Evolutionary conservation across 1,284 basidiomycete species (phyloP).

Genomic region (Ustilago crameri): DNA sequence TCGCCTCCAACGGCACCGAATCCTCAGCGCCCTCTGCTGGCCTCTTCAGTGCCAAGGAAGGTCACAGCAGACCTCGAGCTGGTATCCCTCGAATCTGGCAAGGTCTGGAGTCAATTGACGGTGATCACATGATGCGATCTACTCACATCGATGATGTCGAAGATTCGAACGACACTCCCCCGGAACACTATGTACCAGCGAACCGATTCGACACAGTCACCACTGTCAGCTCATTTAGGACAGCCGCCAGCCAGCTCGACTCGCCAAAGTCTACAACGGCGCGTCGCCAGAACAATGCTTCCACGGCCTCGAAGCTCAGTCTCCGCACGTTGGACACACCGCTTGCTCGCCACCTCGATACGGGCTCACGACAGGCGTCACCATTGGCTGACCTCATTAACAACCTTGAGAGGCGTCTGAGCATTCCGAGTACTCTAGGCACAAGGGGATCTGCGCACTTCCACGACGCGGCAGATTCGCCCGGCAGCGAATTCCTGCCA

Average conservation of each 20-base stretch:
- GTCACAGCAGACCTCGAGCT: slow-evolving; percentile 26
- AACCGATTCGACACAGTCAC: slow-evolving; percentile 42
- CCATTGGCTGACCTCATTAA: slow-evolving; percentile 48
- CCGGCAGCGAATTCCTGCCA: slow-evolving; percentile 33
- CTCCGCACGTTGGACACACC: slow-evolving; percentile 38
- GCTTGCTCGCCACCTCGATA: slow-evolving; percentile 44
- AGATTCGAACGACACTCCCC: slow-evolving; percentile 29
- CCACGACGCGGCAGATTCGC: slow-evolving; percentile 30
- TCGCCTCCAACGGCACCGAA: slow-evolving; percentile 1
- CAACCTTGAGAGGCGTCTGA: slow-evolving; percentile 38
- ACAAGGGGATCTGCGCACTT: slow-evolving; percentile 25
- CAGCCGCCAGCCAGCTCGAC: slow-evolving; percentile 32
- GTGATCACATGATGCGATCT: slow-evolving; percentile 20
- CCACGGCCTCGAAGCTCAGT: slow-evolving; percentile 31
- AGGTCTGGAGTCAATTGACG: slow-evolving; percentile 36
- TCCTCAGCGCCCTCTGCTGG: slow-evolving; percentile 3
- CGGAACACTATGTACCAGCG: slow-evolving; percentile 26
- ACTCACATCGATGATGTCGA: slow-evolving; percentile 36
- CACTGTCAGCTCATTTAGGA: slow-evolving; percentile 38
- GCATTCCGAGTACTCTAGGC: slow-evolving; percentile 26
- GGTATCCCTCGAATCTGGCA: slow-evolving; percentile 52
- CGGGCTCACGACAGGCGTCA: slow-evolving; percentile 28
- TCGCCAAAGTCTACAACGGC: slow-evolving; percentile 27
- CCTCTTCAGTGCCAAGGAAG: slow-evolving; percentile 14
- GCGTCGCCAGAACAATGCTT: slow-evolving; percentile 13